A percentile compares a stretch with the other conserved stretches of the same genome.
phyloP scores from a whole-genome alignment of 2,329 filamentous ascomycete genomes.

The Phaeophleospora eucalypticola region DNA sequence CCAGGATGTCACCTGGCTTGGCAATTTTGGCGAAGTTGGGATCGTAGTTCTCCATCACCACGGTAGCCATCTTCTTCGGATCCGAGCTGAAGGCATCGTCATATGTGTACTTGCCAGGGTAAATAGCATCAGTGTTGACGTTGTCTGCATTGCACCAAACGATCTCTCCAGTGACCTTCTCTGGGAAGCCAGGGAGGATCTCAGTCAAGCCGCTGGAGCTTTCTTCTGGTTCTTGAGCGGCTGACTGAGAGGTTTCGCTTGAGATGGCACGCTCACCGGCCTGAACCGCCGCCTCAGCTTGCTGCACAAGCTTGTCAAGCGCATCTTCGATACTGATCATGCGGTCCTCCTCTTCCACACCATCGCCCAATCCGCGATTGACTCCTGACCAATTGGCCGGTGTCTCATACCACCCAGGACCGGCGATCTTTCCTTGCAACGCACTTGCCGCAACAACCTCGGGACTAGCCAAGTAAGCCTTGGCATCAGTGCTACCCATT shows the following conservation, averaged over 20 bases:
- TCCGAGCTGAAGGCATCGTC: conserved; percentile 76
- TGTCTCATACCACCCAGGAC: conserved; percentile 73
- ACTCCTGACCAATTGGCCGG: conserved; percentile 66
- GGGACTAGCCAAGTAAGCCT: conserved; percentile 82
- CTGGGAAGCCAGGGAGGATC: conserved; percentile 80
- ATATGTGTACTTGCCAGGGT: conserved; percentile 88
- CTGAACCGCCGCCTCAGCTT: conserved; percentile 62
- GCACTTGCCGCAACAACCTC: conserved; percentile 92
- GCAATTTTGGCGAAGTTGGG: conserved; percentile 61
- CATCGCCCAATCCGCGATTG: conserved; percentile 67
- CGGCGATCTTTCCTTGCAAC: conserved; percentile 65
- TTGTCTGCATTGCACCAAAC: conserved; percentile 83
- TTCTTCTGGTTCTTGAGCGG: conserved; percentile 22
- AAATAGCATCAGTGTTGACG: conserved; percentile 89
- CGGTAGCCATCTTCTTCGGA: conserved; percentile 74
- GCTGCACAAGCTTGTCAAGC: conserved; percentile 64
- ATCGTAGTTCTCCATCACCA: conserved; percentile 95
- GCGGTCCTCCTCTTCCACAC: conserved; percentile 59
- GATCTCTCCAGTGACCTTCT: conserved; percentile 78
- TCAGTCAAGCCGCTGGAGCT: conserved; percentile 53
- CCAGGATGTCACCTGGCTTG: conserved; percentile 71
- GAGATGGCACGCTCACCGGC: conserved; percentile 48
- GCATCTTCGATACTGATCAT: conserved; percentile 65
- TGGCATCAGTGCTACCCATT: conserved; percentile 75
- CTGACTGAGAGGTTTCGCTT: conserved; percentile 26